phyloP scores from a whole-genome alignment of 441 rosid genomes.

The Populus hybrid region DNA sequence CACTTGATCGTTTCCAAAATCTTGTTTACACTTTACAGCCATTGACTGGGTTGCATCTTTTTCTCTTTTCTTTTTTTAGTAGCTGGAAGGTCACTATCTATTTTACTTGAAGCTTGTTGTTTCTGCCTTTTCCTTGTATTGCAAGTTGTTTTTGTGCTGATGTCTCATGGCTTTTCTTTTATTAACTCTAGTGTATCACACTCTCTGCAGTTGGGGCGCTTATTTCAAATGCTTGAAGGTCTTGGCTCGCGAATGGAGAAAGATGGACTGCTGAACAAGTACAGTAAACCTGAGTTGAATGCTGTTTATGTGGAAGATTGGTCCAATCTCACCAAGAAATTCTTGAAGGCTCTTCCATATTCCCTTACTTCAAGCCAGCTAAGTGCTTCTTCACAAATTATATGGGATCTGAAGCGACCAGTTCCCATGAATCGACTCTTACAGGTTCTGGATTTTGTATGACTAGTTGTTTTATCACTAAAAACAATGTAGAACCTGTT shows the following conservation, averaged over 20 bases:
- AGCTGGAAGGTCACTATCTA: not conserved
- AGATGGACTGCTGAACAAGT: slow-evolving; percentile 77
- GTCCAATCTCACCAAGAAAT: slow-evolving; percentile 70
- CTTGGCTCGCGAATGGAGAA: slow-evolving; percentile 75
- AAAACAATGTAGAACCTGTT: not conserved
- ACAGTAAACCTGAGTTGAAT: slow-evolving; percentile 59
- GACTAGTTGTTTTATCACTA: not conserved
- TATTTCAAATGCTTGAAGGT: slow-evolving; percentile 92
- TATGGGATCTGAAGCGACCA: slow-evolving; percentile 89
- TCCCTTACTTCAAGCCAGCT: slow-evolving; percentile 91
- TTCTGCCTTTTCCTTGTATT: not conserved
- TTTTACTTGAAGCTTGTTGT: not conserved
- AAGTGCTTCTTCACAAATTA: slow-evolving; percentile 84
- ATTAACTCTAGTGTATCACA: slow-evolving; percentile 14
- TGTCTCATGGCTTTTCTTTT: not conserved
- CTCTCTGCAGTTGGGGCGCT: slow-evolving; percentile 72
- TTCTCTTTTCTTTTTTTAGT: not conserved
- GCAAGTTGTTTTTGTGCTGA: not conserved
- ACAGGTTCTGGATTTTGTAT: slow-evolving; percentile 58
- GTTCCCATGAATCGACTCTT: slow-evolving; percentile 94
- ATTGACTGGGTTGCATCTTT: not conserved
- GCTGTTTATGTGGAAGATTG: slow-evolving; percentile 61
- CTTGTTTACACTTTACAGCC: not conserved
- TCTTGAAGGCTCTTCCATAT: slow-evolving; percentile 79
- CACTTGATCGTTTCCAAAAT: not conserved